These are phyloP conservation scores for Licmophora abbreviata DNA, from an alignment of 108 stramenopile species.

Conservation along the genomic window DNA sequence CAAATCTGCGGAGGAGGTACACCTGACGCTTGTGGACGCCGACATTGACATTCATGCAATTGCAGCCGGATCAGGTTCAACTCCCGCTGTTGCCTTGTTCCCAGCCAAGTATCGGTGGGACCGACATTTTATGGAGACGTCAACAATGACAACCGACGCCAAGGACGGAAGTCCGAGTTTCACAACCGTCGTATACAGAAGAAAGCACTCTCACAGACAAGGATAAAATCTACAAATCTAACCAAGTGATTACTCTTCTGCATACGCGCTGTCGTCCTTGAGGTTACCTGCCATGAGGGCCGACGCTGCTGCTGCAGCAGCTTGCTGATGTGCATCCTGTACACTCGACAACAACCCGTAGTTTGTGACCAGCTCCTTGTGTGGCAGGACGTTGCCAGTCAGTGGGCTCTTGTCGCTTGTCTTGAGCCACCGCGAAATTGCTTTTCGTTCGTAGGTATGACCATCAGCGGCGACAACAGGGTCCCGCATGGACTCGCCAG, in stretches of 20 bases:
- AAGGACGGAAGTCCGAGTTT: neutral
- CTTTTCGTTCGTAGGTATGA: conserved; percentile 89
- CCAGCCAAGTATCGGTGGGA: conserved; percentile 21
- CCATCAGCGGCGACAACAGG: conserved; percentile 87
- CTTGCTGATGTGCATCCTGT: too few relatives aligned
- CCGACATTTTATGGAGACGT: conserved; percentile 7
- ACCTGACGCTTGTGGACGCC: conserved; percentile 43
- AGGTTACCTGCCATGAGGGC: too few relatives aligned
- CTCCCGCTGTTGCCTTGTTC: conserved; percentile 10
- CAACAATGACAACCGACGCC: neutral
- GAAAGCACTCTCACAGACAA: too few relatives aligned
- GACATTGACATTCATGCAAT: conserved; percentile 9
- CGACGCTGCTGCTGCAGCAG: too few relatives aligned
- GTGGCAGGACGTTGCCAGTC: conserved; percentile 58
- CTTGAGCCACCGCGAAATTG: conserved; percentile 81
- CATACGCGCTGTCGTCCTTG: too few relatives aligned
- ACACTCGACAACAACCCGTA: conserved; percentile 65
- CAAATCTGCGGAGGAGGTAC: conserved; percentile 28
- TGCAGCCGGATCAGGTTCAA: neutral
- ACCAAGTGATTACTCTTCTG: too few relatives aligned
- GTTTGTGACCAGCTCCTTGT: conserved; percentile 78
- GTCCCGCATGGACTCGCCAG: conserved; percentile 80
- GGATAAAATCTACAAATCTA: too few relatives aligned
- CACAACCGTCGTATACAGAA: neutral
- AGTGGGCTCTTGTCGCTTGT: conserved; percentile 72